These are phyloP conservation scores for Phytophthora hybrid DNA, from an alignment of 352 stramenopile genomes.

Conservation along the genomic window DNA sequence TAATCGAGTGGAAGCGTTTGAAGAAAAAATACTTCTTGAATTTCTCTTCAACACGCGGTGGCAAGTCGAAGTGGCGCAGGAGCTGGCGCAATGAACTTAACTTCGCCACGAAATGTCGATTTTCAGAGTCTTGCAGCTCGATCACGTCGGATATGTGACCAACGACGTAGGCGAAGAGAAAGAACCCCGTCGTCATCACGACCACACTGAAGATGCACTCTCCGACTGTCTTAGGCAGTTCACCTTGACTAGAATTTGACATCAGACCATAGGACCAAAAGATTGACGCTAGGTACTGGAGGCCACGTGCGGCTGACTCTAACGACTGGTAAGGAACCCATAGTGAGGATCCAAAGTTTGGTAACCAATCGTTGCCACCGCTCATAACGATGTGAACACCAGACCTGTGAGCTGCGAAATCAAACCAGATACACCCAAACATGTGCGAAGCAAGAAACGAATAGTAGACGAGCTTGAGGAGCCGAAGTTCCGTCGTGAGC, in stretches of 20 bases:
- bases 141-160: slow-evolving; percentile 71
- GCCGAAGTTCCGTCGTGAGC: slow-evolving; percentile 54
- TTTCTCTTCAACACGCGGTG: slow-evolving; percentile 51
- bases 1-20: slow-evolving; percentile 75
- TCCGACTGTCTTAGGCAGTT: slow-evolving; percentile 53
- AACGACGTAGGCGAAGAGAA: slow-evolving; percentile 68
- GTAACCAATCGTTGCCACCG: slow-evolving; percentile 18
- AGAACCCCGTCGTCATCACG: slow-evolving; percentile 69
- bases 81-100: slow-evolving; percentile 63
- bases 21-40: slow-evolving; percentile 79
- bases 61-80: slow-evolving; percentile 60
- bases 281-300: slow-evolving; percentile 59
- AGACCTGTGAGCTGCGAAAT: slow-evolving; percentile 61
- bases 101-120: slow-evolving; percentile 66
- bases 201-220: slow-evolving; percentile 67
- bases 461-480: slow-evolving; percentile 68
- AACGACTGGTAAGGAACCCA: slow-evolving; percentile 43
- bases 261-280: slow-evolving; percentile 72
- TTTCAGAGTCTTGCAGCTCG: slow-evolving; percentile 64
- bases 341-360: slow-evolving; percentile 41
- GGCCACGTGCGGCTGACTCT: slow-evolving; percentile 24
- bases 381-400: slow-evolving; percentile 43
- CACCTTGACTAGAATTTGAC: slow-evolving; percentile 62
- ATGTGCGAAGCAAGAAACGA: slow-evolving; percentile 61
- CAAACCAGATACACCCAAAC: slow-evolving; percentile 68